Base-by-base conservation (phyloP, 2,329 filamentous ascomycete genomes). In the Penicillium fuscoglaucum region DNA sequence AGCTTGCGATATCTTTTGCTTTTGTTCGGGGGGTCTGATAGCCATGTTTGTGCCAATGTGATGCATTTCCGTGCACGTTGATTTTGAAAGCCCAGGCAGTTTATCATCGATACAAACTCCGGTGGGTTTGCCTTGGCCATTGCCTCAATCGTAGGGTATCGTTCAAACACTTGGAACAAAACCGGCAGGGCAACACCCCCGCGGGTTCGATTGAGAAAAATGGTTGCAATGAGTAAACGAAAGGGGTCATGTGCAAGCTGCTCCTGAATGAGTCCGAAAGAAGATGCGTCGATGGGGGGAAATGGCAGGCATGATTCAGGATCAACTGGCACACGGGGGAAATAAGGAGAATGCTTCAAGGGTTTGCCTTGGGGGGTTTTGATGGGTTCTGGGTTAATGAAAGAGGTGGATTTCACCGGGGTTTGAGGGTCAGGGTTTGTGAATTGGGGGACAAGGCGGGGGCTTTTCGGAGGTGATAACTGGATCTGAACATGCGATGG, bases 191-290 rank as follows among this genome's bases (percentile, higher is more conserved):
- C 90, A 10, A 85, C 81, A 47, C 80, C 83, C 12, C 90, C 93
- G 3, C 85, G 82, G 0, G 92, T 96, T 59, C 89, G 87, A 72
- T 93, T 93, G 31, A 96, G 85, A 67, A 96, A 93, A 0, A 90
- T 91, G 6, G 92, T 87, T 13, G 90, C 91, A 31, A 96, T 81
- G 1, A 96, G 83, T 1, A 97, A 83, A 63, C 87, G 87, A 73
- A 96, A 96, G 0, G 92, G 89, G 57, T 91, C 83, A 50, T 84
- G 74, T 2, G 87, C 86, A 17, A 96, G 83, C 62, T 87, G 83
- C 71, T 96, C 93, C 72, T 97, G 93, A 39, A 96, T 86, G 2
- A 97, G 82, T 0, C 92, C 92, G 70, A 96, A 96, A 6, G 69
- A 73, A 0, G 80, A 70, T 0, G 84, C 79, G 8, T 82, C 80